Conservation (phyloP, 73 alveolate species). For the Tetrahymena thermophila region DNA sequence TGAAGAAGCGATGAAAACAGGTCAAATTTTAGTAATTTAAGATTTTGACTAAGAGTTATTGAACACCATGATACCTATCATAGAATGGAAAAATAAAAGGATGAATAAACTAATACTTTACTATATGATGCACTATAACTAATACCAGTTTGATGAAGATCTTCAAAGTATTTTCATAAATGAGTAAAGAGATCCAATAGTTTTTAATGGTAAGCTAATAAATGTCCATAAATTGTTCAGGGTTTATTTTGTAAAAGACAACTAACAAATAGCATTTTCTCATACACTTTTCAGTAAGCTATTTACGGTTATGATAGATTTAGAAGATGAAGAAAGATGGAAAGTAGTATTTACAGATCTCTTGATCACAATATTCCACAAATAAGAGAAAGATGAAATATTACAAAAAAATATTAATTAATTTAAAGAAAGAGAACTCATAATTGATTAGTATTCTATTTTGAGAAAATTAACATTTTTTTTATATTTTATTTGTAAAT, state of each 20-base stretch:
- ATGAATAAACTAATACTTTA: background rate
- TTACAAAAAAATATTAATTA: background rate
- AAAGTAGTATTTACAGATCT: background rate
- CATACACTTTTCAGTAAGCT: background rate
- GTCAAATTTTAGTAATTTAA: background rate
- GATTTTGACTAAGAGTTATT: background rate
- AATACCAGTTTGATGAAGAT: background rate
- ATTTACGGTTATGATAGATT: background rate
- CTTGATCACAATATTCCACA: background rate
- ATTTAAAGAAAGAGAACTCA: background rate
- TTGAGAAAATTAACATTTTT: background rate
- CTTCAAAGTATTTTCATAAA: background rate
- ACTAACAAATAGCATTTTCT: background rate
- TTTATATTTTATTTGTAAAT: background rate
- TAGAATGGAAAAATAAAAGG: background rate
- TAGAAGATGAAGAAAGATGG: conserved; percentile 1
- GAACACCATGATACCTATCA: background rate
- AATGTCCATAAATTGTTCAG: background rate
- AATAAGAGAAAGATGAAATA: background rate
- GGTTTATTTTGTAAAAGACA: background rate
- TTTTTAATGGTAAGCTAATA: background rate
- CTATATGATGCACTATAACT: background rate
- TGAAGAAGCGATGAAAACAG: background rate
- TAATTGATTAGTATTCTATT: background rate
- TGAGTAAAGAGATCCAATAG: background rate